Conservation (phyloP, 2,329 filamentous ascomycete genomes). For the Sporothrix brunneoviolacea region DNA sequence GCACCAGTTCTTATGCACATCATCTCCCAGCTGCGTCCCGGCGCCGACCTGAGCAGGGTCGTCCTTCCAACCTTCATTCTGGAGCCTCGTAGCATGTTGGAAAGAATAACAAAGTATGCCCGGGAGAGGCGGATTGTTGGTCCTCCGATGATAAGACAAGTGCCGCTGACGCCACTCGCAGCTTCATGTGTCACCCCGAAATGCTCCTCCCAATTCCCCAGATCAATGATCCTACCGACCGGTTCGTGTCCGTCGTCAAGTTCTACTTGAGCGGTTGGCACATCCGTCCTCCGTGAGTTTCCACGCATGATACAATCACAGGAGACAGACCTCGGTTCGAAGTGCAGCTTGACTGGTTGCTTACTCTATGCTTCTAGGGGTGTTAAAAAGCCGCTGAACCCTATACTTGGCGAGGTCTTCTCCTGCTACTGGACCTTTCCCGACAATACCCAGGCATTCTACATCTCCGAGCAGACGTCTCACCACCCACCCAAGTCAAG, state of each 20-base stretch:
- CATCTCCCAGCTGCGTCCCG: conserved; percentile 91
- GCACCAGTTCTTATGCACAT: conserved; percentile 92
- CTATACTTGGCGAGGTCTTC: conserved; percentile 89
- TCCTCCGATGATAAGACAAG: conserved; percentile 8
- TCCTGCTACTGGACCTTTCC: conserved; percentile 93
- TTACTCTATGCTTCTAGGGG: conserved; percentile 61
- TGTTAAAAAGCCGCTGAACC: conserved; percentile 97
- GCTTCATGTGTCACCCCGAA: conserved; percentile 99
- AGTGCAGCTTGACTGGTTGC: no score
- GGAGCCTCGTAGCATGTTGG: conserved; percentile 94
- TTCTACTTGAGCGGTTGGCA: conserved; percentile 99
- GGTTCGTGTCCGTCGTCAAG: conserved; percentile 93
- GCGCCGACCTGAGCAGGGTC: conserved; percentile 89
- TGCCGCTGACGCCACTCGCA: conserved; percentile 32
- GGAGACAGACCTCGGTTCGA: no score
- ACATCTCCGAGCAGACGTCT: conserved; percentile 95
- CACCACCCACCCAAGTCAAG: conserved; percentile 98
- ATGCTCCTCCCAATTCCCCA: conserved; percentile 81
- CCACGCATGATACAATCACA: no score
- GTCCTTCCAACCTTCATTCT: conserved; percentile 96
- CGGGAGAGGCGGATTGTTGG: not conserved
- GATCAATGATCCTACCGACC: conserved; percentile 80
- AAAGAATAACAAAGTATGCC: conserved; percentile 92
- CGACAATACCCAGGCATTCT: conserved; percentile 81
- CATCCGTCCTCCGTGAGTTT: conserved; percentile 84